A percentile compares a stretch with the other conserved stretches of the same genome.
Evolutionary conservation across 768 basidiomycete genomes (phyloP).

Genomic region (Lyophyllum decastes): DNA sequence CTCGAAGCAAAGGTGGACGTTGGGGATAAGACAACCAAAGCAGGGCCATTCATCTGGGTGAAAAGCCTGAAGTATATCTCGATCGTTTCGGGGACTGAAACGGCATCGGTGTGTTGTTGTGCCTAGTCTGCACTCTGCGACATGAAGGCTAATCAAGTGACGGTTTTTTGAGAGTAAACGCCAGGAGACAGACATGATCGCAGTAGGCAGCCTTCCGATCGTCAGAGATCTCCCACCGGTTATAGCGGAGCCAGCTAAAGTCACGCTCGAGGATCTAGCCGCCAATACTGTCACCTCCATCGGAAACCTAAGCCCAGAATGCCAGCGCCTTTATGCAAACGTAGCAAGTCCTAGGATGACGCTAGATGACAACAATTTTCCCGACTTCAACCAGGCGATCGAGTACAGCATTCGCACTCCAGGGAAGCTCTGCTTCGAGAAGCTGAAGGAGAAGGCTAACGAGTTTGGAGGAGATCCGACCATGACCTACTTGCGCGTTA

Average conservation of each 20-base stretch:
- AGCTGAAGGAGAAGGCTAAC: conserved; percentile 17
- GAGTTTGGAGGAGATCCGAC: conserved; percentile 16
- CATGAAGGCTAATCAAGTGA: no score
- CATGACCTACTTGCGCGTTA: conserved; percentile 23
- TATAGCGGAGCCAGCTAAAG: not conserved
- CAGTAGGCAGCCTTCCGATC: conserved; percentile 9
- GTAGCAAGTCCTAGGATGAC: conserved; percentile 17
- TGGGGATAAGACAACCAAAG: conserved; percentile 8
- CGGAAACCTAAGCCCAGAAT: conserved; percentile 20
- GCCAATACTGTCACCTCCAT: conserved; percentile 11
- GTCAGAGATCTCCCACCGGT: conserved; percentile 15
- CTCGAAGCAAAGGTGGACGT: conserved; percentile 10
- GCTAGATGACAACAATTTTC: conserved; percentile 21
- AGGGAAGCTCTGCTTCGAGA: conserved; percentile 13
- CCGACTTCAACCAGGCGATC: conserved; percentile 23
- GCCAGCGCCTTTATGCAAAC: conserved; percentile 23
- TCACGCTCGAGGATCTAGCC: conserved; percentile 18
- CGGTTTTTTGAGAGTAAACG: no score
- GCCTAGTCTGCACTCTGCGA: no score
- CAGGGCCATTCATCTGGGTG: conserved; percentile 12
- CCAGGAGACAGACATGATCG: no score
- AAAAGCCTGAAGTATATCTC: conserved; percentile 8
- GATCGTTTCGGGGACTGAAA: conserved; percentile 1
- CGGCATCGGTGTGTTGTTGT: no score
- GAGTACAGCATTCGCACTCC: conserved; percentile 21